Evolutionary conservation across 805 yeast species (phyloP).

Genomic region (Saccharomycopsis malanga): DNA sequence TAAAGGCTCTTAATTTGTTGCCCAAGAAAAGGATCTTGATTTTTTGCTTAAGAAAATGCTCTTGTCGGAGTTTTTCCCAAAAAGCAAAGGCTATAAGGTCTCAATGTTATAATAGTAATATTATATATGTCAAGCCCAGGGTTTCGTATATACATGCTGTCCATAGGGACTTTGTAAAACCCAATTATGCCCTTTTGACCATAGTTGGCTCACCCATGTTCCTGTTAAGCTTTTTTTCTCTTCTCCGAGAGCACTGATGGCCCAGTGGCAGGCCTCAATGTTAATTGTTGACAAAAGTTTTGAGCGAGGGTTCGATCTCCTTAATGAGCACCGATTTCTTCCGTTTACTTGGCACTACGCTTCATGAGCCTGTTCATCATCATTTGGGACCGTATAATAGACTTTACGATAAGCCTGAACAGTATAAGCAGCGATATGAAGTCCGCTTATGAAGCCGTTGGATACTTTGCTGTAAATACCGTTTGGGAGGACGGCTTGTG

Average conservation of each 20-base stretch:
- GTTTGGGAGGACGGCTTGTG: slow-evolving; percentile 35
- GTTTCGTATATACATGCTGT: no score
- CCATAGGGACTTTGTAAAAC: no score
- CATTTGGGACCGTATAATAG: slow-evolving; percentile 73
- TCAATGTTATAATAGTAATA: no score
- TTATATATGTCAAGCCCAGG: no score
- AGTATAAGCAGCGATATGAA: slow-evolving; percentile 44
- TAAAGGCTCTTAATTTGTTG: slow-evolving; percentile 47
- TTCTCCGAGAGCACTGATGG: no score
- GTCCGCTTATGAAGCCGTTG: slow-evolving; percentile 38
- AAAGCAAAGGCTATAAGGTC: slow-evolving; percentile 56
- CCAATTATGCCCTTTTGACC: no score
- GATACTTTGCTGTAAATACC: slow-evolving; percentile 43
- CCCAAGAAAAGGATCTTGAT: slow-evolving; percentile 62
- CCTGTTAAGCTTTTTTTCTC: no score
- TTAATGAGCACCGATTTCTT: slow-evolving; percentile 45
- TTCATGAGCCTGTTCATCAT: slow-evolving; percentile 87
- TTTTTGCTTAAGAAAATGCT: slow-evolving; percentile 57
- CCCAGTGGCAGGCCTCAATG: no score
- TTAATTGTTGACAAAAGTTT: slow-evolving; percentile 68
- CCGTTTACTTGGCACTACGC: slow-evolving; percentile 74
- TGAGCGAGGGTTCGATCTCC: slow-evolving; percentile 55
- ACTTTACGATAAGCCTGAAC: slow-evolving; percentile 62
- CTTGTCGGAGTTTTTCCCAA: slow-evolving; percentile 78
- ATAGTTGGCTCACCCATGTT: no score